A percentile compares a stretch with the other conserved stretches of the same genome.
These are phyloP conservation scores for Zymoseptoria ardabiliae DNA, from an alignment of 2,329 filamentous ascomycete species.

Conservation along the genomic window DNA sequence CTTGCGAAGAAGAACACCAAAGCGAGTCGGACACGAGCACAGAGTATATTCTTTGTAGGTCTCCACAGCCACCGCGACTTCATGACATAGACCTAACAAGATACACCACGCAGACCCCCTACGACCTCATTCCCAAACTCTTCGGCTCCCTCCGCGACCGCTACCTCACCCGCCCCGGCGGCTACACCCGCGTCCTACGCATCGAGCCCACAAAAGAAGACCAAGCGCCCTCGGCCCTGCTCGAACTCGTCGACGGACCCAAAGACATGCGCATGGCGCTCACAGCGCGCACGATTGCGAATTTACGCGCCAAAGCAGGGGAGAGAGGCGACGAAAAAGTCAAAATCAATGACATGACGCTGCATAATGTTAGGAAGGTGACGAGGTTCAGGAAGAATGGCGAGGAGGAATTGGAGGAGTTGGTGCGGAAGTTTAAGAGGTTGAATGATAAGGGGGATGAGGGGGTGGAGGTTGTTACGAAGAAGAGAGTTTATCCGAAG, in stretches of 20 bases:
- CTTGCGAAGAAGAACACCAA: conserved; percentile 89
- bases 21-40: conserved; percentile 66
- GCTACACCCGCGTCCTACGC: conserved; percentile 89
- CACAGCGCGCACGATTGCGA: conserved; percentile 77
- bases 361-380: conserved; percentile 74
- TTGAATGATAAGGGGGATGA: conserved; percentile 28
- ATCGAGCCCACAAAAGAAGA: conserved; percentile 84
- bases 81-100: neutral
- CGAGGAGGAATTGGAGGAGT: conserved; percentile 57
- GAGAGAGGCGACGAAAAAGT: conserved; percentile 43
- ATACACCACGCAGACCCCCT: conserved; percentile 50
- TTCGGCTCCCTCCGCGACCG: conserved; percentile 75
- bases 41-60: conserved; percentile 67
- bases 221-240: conserved; percentile 80
- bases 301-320: conserved; percentile 25
- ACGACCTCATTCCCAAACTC: conserved; percentile 71
- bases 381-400: conserved; percentile 65
- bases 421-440: conserved; percentile 42
- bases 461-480: conserved; percentile 27
- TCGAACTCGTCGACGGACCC: conserved; percentile 90
- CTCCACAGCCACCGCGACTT: neutral
- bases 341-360: conserved; percentile 62
- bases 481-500: conserved; percentile 30
- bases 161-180: conserved; percentile 72
- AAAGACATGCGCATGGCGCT: conserved; percentile 91